A percentile compares a stretch with the other conserved stretches of the same genome.
Conservation (phyloP, 495 filamentous ascomycete genomes). For the Polyplosphaeria fusca region DNA sequence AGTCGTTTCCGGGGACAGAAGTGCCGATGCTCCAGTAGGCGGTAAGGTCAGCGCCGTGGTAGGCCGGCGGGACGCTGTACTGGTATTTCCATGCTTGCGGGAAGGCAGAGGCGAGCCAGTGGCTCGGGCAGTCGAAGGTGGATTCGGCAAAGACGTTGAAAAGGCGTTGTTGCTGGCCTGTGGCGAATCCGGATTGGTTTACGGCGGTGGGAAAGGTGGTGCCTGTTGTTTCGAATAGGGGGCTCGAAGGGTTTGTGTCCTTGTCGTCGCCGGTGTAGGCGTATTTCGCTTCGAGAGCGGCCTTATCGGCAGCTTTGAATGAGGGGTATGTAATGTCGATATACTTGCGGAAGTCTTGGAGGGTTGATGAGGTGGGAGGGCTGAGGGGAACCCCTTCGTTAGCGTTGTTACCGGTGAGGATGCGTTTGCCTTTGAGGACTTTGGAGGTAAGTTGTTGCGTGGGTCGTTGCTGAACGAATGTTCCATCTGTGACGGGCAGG, state of each 20-base stretch:
- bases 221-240: conserved; percentile 28
- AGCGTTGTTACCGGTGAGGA: conserved; percentile 49
- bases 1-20: conserved; percentile 12
- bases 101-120: conserved; percentile 34
- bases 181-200: conserved; percentile 31
- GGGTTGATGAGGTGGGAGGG: conserved; percentile 16
- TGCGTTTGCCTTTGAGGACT: conserved; percentile 51
- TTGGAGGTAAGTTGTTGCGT: conserved; percentile 50
- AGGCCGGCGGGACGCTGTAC: conserved; percentile 23
- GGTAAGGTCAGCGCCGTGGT: conserved; percentile 32
- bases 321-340: conserved; percentile 26
- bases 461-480: conserved; percentile 53
- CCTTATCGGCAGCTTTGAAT: conserved; percentile 20
- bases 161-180: conserved; percentile 30
- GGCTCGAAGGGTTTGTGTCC: conserved; percentile 8
- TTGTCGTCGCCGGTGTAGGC: conserved; percentile 18
- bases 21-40: conserved; percentile 23
- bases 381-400: conserved; percentile 37
- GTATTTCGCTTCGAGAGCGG: conserved; percentile 24
- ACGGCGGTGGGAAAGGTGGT: conserved; percentile 14
- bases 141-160: conserved; percentile 35
- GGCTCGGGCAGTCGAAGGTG: conserved; percentile 33
- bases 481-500: conserved; percentile 61
- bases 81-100: conserved; percentile 34
- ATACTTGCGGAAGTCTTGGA: conserved; percentile 23